A percentile compares a stretch with the other conserved stretches of the same genome.
Evolutionary conservation across 176 grass and related monocot genomes (phyloP).

Genomic region (Phragmites australis): DNA sequence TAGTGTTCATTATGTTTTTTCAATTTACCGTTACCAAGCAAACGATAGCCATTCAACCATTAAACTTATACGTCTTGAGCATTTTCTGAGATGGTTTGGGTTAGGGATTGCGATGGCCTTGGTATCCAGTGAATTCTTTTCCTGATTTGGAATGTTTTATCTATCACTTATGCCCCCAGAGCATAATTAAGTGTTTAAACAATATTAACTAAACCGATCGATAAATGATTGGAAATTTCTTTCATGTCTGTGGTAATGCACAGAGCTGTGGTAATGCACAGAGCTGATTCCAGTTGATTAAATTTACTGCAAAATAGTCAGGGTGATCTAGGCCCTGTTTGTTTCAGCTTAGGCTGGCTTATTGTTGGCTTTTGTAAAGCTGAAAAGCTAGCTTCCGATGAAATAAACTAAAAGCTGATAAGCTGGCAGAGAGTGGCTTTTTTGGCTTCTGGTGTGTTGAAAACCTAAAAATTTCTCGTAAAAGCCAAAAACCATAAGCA

Average conservation of each 20-base stretch:
- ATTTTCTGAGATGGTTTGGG: neutral
- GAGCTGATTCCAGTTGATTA: neutral
- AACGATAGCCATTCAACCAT: neutral
- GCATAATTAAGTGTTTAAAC: neutral
- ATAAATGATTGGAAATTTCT: neutral
- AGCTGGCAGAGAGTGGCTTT: no score
- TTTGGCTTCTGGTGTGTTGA: no score
- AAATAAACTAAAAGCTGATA: no score
- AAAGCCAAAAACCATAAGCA: no score
- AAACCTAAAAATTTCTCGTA: no score
- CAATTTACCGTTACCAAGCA: neutral
- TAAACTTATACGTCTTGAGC: neutral
- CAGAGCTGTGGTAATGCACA: neutral
- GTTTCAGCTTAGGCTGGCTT: no score
- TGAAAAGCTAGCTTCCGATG: no score
- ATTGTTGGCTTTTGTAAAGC: no score
- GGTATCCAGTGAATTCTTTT: neutral
- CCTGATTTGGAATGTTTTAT: neutral
- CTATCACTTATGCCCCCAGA: no score
- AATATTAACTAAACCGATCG: neutral
- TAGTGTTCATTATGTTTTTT: neutral
- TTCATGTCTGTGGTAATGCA: neutral
- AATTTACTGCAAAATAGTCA: neutral
- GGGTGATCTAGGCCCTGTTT: neutral
- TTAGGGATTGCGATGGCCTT: constrained; percentile 2